Percentiles rank a stretch among this genome's conserved stretches.
These are phyloP conservation scores for Zymoseptoria tritici DNA, from an alignment of 2,329 filamentous ascomycete genomes.

Conservation along the genomic window DNA sequence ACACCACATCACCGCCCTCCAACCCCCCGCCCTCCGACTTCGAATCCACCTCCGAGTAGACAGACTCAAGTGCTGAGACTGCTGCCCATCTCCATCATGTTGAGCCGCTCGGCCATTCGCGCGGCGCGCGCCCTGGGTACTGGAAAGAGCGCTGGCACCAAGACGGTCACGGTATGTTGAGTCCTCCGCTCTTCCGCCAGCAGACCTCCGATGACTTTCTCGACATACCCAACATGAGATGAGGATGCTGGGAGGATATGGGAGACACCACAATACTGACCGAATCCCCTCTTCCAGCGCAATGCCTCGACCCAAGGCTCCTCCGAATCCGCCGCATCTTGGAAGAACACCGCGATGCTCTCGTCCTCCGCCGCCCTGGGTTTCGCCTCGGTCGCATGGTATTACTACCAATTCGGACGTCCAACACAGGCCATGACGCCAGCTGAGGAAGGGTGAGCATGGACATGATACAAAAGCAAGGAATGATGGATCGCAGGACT, in stretches of 20 bases:
- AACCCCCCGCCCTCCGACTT: conserved; percentile 2
- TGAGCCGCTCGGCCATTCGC: conserved; percentile 87
- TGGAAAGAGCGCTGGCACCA: conserved; percentile 56
- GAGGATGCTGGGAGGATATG: background rate
- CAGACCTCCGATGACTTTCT: background rate
- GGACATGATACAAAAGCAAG: conserved; percentile 10
- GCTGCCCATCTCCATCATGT: conserved; percentile 56
- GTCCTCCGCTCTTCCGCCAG: background rate
- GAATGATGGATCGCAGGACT: conserved; percentile 14
- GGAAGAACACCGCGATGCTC: conserved; percentile 79
- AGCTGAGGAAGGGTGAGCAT: conserved; percentile 89
- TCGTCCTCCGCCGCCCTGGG: conserved; percentile 79
- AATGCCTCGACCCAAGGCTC: conserved; percentile 64
- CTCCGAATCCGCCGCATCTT: conserved; percentile 62
- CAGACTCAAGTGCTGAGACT: conserved; percentile 29
- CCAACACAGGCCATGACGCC: conserved; percentile 83
- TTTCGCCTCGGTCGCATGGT: conserved; percentile 88
- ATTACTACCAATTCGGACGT: conserved; percentile 91
- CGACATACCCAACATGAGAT: background rate
- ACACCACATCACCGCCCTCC: conserved; percentile 8
- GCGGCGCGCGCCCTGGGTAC: conserved; percentile 78
- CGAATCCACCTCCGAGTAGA: conserved; percentile 13
- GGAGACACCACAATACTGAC: conserved; percentile 12
- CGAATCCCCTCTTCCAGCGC: conserved; percentile 34
- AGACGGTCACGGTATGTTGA: conserved; percentile 39